These are phyloP conservation scores for Ustulina deusta DNA, from an alignment of 2,329 filamentous ascomycete genomes.

Conservation along the genomic window DNA sequence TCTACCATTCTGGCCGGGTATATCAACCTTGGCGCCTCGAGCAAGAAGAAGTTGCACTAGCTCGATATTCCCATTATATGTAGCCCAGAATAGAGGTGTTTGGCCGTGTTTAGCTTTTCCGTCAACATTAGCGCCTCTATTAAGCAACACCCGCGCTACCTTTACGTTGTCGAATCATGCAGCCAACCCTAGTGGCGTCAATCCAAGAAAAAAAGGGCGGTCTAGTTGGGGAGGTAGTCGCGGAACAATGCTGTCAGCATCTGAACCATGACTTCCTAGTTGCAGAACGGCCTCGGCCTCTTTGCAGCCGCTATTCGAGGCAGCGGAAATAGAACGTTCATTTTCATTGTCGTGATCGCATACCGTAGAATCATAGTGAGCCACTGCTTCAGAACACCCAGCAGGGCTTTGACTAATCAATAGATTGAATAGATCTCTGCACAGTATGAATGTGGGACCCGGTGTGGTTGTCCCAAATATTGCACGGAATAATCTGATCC, in stretches of 20 bases:
- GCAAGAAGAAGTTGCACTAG: constrained; percentile 7
- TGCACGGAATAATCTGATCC: neutral
- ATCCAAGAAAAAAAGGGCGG: rapidly evolving
- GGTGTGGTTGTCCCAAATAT: too few species aligned
- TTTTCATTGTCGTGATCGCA: neutral
- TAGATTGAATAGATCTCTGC: neutral
- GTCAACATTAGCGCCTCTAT: constrained; percentile 19
- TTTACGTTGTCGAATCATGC: neutral
- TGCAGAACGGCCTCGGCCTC: neutral
- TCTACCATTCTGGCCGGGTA: neutral
- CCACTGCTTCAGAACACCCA: neutral
- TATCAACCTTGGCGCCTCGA: constrained; percentile 7
- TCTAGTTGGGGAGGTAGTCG: neutral
- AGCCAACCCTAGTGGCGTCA: constrained; percentile 3
- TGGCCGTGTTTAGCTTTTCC: neutral
- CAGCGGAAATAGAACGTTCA: constrained; percentile 4
- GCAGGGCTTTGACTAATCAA: neutral
- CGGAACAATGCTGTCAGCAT: neutral
- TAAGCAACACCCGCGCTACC: constrained; percentile 3
- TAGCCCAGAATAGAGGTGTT: neutral
- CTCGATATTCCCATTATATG: neutral
- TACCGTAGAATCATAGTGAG: neutral
- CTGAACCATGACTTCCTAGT: neutral
- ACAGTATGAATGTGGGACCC: too few species aligned
- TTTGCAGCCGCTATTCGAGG: neutral